These are phyloP conservation scores for Lepiota brunneoincarnata DNA, from an alignment of 768 basidiomycete genomes.

Conservation along the genomic window DNA sequence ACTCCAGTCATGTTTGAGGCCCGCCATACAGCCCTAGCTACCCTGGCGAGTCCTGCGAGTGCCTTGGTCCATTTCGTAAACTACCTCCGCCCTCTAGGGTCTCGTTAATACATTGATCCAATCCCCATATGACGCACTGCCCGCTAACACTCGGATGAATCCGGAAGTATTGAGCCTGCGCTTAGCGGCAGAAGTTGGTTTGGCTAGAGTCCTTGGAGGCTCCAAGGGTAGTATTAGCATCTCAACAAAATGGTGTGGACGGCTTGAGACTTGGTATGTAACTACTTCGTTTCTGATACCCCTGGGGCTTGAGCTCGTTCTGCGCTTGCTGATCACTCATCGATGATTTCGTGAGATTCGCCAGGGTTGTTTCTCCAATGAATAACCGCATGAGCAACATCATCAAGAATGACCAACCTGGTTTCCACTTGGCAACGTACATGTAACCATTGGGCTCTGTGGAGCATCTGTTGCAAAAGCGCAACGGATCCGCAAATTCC, in stretches of 20 bases:
- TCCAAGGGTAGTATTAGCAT: conserved; percentile 32
- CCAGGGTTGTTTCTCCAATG: conserved; percentile 35
- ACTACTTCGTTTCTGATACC: background rate
- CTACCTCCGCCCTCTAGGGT: conserved; percentile 19
- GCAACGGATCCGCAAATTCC: background rate
- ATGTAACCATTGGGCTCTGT: conserved; percentile 22
- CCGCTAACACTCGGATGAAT: conserved; percentile 31
- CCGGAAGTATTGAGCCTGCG: conserved; percentile 31
- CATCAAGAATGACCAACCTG: conserved; percentile 32
- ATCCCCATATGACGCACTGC: conserved; percentile 33
- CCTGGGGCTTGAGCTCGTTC: conserved; percentile 24
- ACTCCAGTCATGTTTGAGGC: conserved; percentile 35
- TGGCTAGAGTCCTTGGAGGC: conserved; percentile 31
- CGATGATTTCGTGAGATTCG: conserved; percentile 37
- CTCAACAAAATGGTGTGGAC: conserved; percentile 30
- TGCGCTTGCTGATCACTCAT: conserved; percentile 33
- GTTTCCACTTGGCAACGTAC: conserved; percentile 33
- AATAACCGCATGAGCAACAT: conserved; percentile 33
- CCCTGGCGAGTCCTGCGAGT: conserved; percentile 22
- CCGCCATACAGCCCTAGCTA: conserved; percentile 30
- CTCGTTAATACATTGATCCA: conserved; percentile 33
- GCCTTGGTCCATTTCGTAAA: background rate
- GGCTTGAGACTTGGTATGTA: conserved; percentile 31
- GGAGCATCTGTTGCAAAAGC: background rate
- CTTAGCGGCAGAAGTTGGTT: conserved; percentile 30